These are phyloP conservation scores for Coniosporium uncinatum DNA, from an alignment of 2,329 filamentous ascomycete genomes.

Conservation along the genomic window DNA sequence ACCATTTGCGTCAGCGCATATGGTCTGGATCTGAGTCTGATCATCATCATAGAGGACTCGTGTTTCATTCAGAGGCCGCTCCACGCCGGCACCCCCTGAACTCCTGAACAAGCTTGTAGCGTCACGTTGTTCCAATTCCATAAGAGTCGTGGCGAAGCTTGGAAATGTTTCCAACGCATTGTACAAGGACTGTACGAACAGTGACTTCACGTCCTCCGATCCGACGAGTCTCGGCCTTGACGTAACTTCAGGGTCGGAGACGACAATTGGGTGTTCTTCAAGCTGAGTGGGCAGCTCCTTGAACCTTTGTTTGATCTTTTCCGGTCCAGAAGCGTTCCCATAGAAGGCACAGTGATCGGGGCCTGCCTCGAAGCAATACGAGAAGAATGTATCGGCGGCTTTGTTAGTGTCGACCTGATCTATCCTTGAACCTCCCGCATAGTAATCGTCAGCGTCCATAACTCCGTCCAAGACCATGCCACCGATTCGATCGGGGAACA, in stretches of 20 bases:
- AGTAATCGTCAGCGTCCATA: constrained; percentile 37
- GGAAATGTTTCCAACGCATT: neutral
- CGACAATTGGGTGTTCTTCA: constrained; percentile 1
- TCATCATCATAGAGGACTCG: neutral
- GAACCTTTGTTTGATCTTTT: constrained; percentile 1
- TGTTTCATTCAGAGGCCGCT: neutral
- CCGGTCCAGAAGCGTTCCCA: constrained; percentile 1
- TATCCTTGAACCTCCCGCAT: constrained; percentile 40
- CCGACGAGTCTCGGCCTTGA: neutral
- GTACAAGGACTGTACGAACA: constrained; percentile 2
- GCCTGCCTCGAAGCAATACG: constrained; percentile 46
- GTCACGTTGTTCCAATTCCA: constrained; percentile 1
- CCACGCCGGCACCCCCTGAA: neutral
- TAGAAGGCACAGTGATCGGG: constrained; percentile 34
- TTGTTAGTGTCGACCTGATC: constrained; percentile 48
- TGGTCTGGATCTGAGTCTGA: neutral
- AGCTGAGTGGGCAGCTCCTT: neutral
- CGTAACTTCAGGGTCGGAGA: constrained; percentile 1
- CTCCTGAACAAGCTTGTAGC: neutral
- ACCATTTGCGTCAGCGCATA: constrained; percentile 1
- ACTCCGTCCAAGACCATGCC: constrained; percentile 36
- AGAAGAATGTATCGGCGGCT: constrained; percentile 46
- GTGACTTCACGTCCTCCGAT: neutral
- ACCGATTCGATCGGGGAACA: constrained; percentile 35
- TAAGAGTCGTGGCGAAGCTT: constrained; percentile 1